Conservation (phyloP, 2,329 filamentous ascomycete species). For the Ilyonectria robusta region DNA sequence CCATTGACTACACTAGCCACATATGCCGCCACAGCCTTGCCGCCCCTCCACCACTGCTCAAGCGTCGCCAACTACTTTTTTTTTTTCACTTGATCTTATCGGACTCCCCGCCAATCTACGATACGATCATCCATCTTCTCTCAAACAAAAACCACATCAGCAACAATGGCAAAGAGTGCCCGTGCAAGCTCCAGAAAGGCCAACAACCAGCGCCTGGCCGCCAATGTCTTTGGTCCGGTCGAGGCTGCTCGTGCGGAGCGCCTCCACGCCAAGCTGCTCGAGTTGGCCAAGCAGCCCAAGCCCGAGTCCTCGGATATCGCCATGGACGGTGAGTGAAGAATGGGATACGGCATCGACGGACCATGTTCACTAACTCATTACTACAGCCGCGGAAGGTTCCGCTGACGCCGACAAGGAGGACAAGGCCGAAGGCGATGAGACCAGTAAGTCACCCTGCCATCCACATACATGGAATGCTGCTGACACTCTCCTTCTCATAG, state of each 20-base stretch:
- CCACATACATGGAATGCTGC: slow-evolving; percentile 13
- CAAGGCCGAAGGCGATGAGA: slow-evolving; percentile 46
- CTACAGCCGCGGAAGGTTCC: slow-evolving; percentile 48
- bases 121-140: slow-evolving; percentile 35
- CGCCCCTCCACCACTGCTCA: slow-evolving; percentile 18
- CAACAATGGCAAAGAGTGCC: slow-evolving; percentile 87
- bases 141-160: slow-evolving; percentile 19
- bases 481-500: slow-evolving; percentile 43
- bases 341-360: neutral
- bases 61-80: slow-evolving; percentile 42
- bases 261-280: slow-evolving; percentile 87
- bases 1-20: slow-evolving; percentile 33
- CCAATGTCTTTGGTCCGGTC: slow-evolving; percentile 86
- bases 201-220: slow-evolving; percentile 86
- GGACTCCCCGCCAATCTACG: slow-evolving; percentile 21
- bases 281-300: slow-evolving; percentile 83
- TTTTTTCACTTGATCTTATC: slow-evolving; percentile 39
- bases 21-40: slow-evolving; percentile 34
- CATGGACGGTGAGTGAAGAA: slow-evolving; percentile 57
- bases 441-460: slow-evolving; percentile 39
- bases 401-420: slow-evolving; percentile 49
- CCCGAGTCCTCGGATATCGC: slow-evolving; percentile 68
- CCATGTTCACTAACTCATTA: slow-evolving; percentile 22
- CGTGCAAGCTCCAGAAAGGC: slow-evolving; percentile 84
- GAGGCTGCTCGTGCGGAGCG: slow-evolving; percentile 85